Base-by-base conservation (phyloP, 1,284 basidiomycete species). In the Microbotryomycetes sp. region DNA sequence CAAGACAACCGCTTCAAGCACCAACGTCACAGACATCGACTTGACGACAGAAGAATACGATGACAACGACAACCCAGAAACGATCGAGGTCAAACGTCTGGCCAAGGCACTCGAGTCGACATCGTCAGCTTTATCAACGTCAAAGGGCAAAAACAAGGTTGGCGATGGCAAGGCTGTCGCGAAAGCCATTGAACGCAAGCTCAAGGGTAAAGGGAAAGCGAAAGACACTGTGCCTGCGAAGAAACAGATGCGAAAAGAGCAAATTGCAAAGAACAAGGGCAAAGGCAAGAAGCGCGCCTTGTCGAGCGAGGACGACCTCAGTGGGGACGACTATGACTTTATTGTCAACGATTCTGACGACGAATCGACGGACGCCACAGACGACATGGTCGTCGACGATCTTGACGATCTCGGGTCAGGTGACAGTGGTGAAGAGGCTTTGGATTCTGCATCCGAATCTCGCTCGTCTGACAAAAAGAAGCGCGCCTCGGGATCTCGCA, bases 81-180 rank as follows among this genome's bases (percentile, higher is more conserved):
- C 31, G 24, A 29, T 41, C 29, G 29, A 54, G 24, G 61, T 55
- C 31, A 49, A 54, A n/a, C 52, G 28, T 47, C 50, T 41, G 30
- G 15, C 41, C 27, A 28, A 41, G 16, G 45, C 52, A 63, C 47
- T 60, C 59, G 6, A 67, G 70, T 73, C 73, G 52, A 81, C 77
- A 67, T 70, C 64, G 7, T 52, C 54, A 48, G 48, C 46, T 31
- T 54, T 24, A 41, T 35, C 29, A 4, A 61, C 46, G 26, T 28
- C 30, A 30, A 69, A 69, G 55, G 66, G 64, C 13, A 68, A 71
- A 65, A 69, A 51, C 29, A 61, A 61, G 46, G 51, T 60, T 6
- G 54, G 5, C 21, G 31, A 35, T 16, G 60, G 4, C 29, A 61
- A 57, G 47, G 59, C 46, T n/a, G 35, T 41, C 11, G 35, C 35